Evolutionary conservation across 2,329 filamentous ascomycete species (phyloP).

Genomic region (Neospermospora avenae): DNA sequence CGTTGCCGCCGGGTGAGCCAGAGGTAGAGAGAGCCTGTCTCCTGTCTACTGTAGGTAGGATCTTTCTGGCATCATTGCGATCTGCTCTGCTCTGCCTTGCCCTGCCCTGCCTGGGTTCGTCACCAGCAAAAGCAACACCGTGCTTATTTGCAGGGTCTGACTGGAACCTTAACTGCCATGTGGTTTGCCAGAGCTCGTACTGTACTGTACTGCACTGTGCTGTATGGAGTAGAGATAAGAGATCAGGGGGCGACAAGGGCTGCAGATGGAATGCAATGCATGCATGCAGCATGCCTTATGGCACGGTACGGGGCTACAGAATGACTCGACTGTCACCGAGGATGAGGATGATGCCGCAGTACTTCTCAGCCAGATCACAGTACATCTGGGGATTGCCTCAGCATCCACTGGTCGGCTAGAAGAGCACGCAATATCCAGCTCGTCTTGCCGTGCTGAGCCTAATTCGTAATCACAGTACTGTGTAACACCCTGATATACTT

Average conservation of each 20-base stretch:
- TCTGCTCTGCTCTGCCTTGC: background rate
- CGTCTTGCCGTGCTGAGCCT: background rate
- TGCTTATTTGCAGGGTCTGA: background rate
- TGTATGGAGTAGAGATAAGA: no score
- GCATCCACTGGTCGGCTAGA: background rate
- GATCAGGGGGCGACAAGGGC: background rate
- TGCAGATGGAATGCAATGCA: no score
- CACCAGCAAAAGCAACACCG: constrained; percentile 7
- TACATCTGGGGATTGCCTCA: background rate
- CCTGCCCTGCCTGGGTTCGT: background rate
- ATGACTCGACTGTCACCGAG: background rate
- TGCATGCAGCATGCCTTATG: no score
- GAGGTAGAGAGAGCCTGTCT: background rate
- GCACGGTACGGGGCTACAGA: background rate
- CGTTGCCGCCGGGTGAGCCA: no score
- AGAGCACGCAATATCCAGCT: background rate
- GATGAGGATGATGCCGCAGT: background rate
- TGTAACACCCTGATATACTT: background rate
- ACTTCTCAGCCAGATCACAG: background rate
- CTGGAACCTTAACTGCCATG: background rate
- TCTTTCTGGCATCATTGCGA: background rate
- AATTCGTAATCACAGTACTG: background rate
- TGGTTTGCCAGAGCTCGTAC: constrained; percentile 1
- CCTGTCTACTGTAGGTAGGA: background rate
- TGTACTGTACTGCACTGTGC: no score